These are phyloP conservation scores for Candida oleophila DNA, from an alignment of 805 yeast species.

Conservation along the genomic window DNA sequence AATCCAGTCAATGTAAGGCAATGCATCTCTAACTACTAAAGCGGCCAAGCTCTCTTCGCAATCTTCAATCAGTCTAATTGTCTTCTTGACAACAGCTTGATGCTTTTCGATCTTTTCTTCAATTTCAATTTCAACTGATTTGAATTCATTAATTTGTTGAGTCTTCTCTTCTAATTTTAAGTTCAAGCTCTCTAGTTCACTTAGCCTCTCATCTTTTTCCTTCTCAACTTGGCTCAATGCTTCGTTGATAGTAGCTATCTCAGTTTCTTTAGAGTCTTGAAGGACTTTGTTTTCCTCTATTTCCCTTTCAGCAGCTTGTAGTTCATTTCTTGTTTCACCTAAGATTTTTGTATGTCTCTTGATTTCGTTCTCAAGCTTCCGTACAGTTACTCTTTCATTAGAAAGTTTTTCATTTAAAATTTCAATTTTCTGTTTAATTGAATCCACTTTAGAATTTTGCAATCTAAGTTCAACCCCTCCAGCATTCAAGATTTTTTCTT, in stretches of 20 bases:
- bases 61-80: constrained; percentile 39
- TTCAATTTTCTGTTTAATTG: constrained; percentile 65
- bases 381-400: constrained; percentile 52
- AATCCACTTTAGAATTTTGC: constrained; percentile 80
- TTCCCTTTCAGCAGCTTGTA: constrained; percentile 24
- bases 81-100: constrained; percentile 33
- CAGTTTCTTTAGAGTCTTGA: constrained; percentile 23
- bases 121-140: constrained; percentile 66
- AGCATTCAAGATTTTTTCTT: constrained; percentile 78
- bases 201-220: constrained; percentile 38
- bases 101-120: constrained; percentile 62
- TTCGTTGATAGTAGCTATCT: constrained; percentile 30
- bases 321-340: constrained; percentile 47
- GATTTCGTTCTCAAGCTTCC: constrained; percentile 64
- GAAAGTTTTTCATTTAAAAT: constrained; percentile 56
- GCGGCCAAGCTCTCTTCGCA: constrained; percentile 40
- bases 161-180: constrained; percentile 35
- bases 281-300: constrained; percentile 18
- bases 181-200: constrained; percentile 35
- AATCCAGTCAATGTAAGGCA: constrained; percentile 54
- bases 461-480: constrained; percentile 85
- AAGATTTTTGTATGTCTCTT: constrained; percentile 52
- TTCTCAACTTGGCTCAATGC: constrained; percentile 31
- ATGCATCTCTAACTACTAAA: constrained; percentile 51
- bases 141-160: constrained; percentile 52